Evolutionary conservation across 768 basidiomycete genomes (phyloP), one percentile per base, ranked within the genome.

Genomic region (Kwoniella europaea): DNA sequence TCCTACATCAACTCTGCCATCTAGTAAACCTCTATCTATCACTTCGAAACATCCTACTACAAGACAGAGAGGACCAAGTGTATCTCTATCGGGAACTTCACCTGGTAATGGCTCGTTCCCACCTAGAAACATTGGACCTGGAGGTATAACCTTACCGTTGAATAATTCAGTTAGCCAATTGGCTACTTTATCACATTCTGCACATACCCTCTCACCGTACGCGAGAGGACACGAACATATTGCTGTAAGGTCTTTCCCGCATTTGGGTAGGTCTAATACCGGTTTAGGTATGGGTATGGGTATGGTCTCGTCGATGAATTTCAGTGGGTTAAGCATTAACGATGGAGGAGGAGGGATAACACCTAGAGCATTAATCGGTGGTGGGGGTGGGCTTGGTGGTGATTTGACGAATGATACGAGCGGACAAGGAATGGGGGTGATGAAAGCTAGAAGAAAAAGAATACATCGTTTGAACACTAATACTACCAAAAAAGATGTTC

Each of bases 191-290:
- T 90, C 89, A 20, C 87, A 90, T 75, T 94, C 93, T 1, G 93
- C 97, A 78, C 96, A 97, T 79, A 99, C 96, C 0, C 86, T 99
- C 3, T 93, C 92, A 0, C 96, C 95, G 0, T 98, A 96, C 83
- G 97, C 95, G 6, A 89, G 93, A 65, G 90, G 91, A 15, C 86
- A 94, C 35, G 90, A 91, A 70, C 94, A 97, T 83, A 95, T 96
- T 82, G 93, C 94, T 1, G 93, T 97, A 13, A 88, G 94, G 42
- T 93, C 92, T 69, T 92, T 91, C 24, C 94, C 93, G 0, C 91
- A 82, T 62, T 54, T 83, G 10, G 79, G 79, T 10, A 73, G 76
- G 50, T 59, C 71, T 18, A 69, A 68, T 22, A 58, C 72, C 15
- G 64, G 55, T 44, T 16, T 35, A 27, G 54, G 59, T 58, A 46